Percentiles rank a stretch among this genome's conserved stretches.
These are phyloP conservation scores for Barnettozyma hawaiiensis DNA, from an alignment of 1,139 yeast genomes.

Conservation along the genomic window DNA sequence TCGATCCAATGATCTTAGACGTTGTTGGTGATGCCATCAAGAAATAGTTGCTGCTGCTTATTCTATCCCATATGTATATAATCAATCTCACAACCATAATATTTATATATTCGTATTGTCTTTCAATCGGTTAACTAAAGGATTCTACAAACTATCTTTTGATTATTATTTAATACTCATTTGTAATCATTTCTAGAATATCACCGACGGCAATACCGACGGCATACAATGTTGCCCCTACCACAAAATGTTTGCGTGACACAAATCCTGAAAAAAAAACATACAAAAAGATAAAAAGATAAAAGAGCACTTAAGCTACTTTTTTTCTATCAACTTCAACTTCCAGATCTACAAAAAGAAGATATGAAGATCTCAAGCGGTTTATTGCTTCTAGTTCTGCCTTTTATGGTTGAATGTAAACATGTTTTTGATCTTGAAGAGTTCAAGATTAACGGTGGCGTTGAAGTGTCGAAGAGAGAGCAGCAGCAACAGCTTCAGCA, in stretches of 20 bases:
- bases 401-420: neutral
- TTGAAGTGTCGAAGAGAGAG: neutral
- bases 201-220: neutral
- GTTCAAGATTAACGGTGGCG: neutral
- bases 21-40: slow-evolving; percentile 3
- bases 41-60: neutral
- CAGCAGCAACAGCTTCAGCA: neutral
- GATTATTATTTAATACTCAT: no score
- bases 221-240: neutral
- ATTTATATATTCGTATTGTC: neutral
- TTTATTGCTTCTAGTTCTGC: neutral
- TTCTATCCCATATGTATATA: no score
- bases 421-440: neutral
- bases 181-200: no score
- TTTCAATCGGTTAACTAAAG: neutral
- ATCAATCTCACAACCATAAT: no score
- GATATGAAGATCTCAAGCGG: neutral
- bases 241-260: neutral
- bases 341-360: no score
- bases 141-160: no score
- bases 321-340: no score
- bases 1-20: slow-evolving; percentile 2
- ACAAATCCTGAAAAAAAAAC: neutral
- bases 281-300: no score
- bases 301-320: no score